Percentiles rank a stretch among this genome's conserved stretches.
These are phyloP conservation scores for Macrolepiota fuliginosa DNA, from an alignment of 768 basidiomycete genomes.

Conservation along the genomic window DNA sequence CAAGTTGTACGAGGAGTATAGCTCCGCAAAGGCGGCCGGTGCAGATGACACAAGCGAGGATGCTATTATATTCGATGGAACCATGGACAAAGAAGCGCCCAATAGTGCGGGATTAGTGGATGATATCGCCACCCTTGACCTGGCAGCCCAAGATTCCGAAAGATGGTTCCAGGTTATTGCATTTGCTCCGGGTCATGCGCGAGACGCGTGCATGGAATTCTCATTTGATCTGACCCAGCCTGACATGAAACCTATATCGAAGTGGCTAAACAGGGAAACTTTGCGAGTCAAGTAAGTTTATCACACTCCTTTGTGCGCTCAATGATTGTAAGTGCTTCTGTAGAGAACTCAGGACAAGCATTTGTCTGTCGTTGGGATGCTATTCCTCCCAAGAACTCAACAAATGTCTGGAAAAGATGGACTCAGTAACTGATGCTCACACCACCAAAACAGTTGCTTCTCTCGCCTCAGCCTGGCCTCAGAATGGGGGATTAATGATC, in stretches of 20 bases:
- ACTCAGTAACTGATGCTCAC: constrained; percentile 15
- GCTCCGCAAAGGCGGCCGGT: not conserved
- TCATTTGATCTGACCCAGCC: constrained; percentile 23
- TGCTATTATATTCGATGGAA: not conserved
- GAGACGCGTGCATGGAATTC: constrained; percentile 17
- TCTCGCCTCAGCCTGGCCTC: constrained; percentile 43
- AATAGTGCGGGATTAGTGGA: not conserved
- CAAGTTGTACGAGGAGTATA: constrained; percentile 8
- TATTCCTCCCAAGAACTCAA: constrained; percentile 30
- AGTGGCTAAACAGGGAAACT: constrained; percentile 34
- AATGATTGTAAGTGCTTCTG: not conserved
- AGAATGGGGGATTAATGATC: constrained; percentile 31
- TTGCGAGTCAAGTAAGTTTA: constrained; percentile 26
- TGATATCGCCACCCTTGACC: not conserved
- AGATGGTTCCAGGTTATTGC: constrained; percentile 16
- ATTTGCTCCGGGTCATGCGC: constrained; percentile 13
- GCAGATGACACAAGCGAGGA: not conserved
- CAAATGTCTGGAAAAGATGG: constrained; percentile 15
- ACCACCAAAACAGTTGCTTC: constrained; percentile 16
- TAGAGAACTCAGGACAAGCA: constrained; percentile 32
- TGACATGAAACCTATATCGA: constrained; percentile 23
- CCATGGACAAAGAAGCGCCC: not conserved
- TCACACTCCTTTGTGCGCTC: not conserved
- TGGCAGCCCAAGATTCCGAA: constrained; percentile 18
- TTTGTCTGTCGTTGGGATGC: constrained; percentile 46